Evolutionary conservation across 2,329 filamentous ascomycete species (phyloP), one percentile per base, ranked within the genome.

Genomic region (Aspergillus neotritici): DNA sequence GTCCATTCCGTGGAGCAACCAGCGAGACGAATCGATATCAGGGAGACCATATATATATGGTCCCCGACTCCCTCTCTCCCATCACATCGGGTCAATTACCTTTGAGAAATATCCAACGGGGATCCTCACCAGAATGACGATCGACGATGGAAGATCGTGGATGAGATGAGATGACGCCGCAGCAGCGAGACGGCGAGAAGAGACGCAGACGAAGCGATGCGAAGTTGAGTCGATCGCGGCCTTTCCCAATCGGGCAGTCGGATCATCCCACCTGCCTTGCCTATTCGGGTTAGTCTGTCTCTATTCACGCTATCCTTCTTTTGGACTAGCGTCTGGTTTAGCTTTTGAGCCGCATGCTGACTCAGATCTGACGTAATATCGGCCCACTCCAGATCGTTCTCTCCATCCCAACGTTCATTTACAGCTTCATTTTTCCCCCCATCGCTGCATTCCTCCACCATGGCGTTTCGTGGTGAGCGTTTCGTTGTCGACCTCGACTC

Each of bases 401-500:
- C 16, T 12, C 4, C 13, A 7, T 10, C 16, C 31, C 13, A n/a
- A n/a, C 29, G 9, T 36, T 10, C n/a, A 32, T n/a, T 14, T 13
- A 35, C 36, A 34, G 30, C 37, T 34, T 40, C 40, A 30, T 29
- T 25, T 34, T 31, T 30, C 31, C 42, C 37, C 28, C 13, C 35
- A 36, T 36, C 28, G 29, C n/a, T n/a, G 21, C 34, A 31, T 34
- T 37, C 38, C 25, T 21, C 13, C 46, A 49, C 50, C 62, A 70
- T 78, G 74, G 71, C 67, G 52, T 68, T 79, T 34, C 69, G 72
- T 46, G 82, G 82, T 34, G 75, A 84, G 54, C 73, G 78, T 40
- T 82, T 85, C 50, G 68, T 76, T 21, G 60, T 84, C 13, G 73
- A 83, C 55, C 67, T 84, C 21, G 78, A 78, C 14, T 51, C 46